These are phyloP conservation scores for Imleria badia DNA, from an alignment of 768 basidiomycete genomes.

Conservation along the genomic window DNA sequence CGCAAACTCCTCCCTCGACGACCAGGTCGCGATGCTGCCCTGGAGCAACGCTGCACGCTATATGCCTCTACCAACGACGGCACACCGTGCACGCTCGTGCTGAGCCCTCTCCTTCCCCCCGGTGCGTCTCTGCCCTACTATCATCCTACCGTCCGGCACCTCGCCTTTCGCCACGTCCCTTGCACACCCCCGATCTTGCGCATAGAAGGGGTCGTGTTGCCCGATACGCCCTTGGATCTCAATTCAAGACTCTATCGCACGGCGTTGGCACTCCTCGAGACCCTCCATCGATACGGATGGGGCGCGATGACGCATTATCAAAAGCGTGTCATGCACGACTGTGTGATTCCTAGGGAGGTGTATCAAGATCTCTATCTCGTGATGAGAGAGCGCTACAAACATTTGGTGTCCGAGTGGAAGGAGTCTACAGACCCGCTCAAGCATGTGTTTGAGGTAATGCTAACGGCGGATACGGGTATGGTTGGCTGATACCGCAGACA, in stretches of 20 bases:
- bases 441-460: conserved; percentile 82
- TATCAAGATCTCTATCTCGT: conserved; percentile 91
- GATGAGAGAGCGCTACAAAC: conserved; percentile 83
- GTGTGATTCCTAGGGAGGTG: conserved; percentile 65
- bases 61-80: conserved; percentile 40
- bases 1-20: conserved; percentile 74
- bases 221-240: conserved; percentile 44
- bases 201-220: conserved; percentile 36
- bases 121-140: conserved; percentile 75
- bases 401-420: conserved; percentile 71
- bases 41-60: conserved; percentile 82
- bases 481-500: conserved; percentile 29
- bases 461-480: no score
- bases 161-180: conserved; percentile 76
- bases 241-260: conserved; percentile 78
- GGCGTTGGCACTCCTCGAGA: conserved; percentile 75
- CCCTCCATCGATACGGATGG: conserved; percentile 86
- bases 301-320: conserved; percentile 78
- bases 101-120: conserved; percentile 55
- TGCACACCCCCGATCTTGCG: conserved; percentile 23
- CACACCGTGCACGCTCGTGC: conserved; percentile 42
- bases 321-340: conserved; percentile 85
- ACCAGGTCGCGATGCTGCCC: conserved; percentile 67
- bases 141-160: conserved; percentile 76
- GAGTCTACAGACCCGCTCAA: conserved; percentile 86